phyloP scores from a whole-genome alignment of 768 basidiomycete genomes.

The Panaeolus papilionaceus region DNA sequence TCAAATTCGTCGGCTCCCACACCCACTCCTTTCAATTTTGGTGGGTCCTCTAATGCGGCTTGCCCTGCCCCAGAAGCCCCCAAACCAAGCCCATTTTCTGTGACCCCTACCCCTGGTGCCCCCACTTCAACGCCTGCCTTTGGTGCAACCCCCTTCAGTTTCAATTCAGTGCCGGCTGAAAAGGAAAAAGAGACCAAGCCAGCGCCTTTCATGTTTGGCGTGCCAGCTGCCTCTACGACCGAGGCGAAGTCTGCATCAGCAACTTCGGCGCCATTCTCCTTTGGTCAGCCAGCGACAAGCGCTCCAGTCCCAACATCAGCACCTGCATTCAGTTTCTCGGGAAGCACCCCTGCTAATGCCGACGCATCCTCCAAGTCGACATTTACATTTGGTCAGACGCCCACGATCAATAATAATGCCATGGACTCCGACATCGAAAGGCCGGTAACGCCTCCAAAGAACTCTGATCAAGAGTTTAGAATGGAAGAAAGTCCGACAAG shows the following conservation, averaged over 20 bases:
- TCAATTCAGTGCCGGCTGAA: slow-evolving; percentile 44
- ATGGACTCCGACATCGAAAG: slow-evolving; percentile 40
- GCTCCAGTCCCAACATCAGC: slow-evolving; percentile 29
- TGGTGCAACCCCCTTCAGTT: slow-evolving; percentile 23
- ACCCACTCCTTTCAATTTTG: slow-evolving; percentile 40
- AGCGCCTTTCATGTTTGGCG: slow-evolving; percentile 53
- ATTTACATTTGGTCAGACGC: slow-evolving; percentile 58
- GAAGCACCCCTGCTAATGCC: slow-evolving; percentile 48
- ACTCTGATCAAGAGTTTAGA: slow-evolving; percentile 66
- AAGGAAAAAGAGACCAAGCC: slow-evolving; percentile 27
- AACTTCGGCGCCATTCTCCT: slow-evolving; percentile 42
- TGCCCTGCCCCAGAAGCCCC: slow-evolving; percentile 22
- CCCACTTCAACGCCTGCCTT: slow-evolving; percentile 6
- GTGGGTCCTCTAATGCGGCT: slow-evolving; percentile 26
- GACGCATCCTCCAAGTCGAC: slow-evolving; percentile 55
- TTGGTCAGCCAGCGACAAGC: slow-evolving; percentile 40
- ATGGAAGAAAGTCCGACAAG: slow-evolving; percentile 87
- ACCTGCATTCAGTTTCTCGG: slow-evolving; percentile 56
- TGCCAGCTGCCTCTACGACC: slow-evolving; percentile 39
- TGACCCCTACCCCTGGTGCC: slow-evolving; percentile 17
- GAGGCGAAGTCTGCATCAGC: slow-evolving; percentile 23
- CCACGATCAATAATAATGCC: slow-evolving; percentile 23
- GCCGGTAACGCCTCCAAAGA: slow-evolving; percentile 71
- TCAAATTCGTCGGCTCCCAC: background rate
- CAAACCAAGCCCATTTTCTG: slow-evolving; percentile 31